Base-by-base conservation (phyloP, 2,329 filamentous ascomycete species). In the Hymenoscyphus infarciens region DNA sequence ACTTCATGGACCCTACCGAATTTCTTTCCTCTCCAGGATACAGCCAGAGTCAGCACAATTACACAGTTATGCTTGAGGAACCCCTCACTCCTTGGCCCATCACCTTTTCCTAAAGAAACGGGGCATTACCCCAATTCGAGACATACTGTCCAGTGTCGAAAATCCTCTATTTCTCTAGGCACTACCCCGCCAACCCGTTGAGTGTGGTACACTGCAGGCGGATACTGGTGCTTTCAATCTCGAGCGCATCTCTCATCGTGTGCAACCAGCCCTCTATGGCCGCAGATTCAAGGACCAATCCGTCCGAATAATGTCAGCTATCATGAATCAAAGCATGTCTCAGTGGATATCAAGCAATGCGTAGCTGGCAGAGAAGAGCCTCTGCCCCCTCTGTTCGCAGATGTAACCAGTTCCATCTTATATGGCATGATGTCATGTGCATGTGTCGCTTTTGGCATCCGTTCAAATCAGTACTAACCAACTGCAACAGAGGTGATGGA, bases 401-500 rank as follows among this genome's bases (percentile, higher is more conserved):
- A 52, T 13, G 19, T 52, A 19, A 22, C 45, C 19, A 52, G 19
- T 13, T 52, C 19, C 10, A 22, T 22, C 19, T 25, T 5, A 52
- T 25, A 52, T 22, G 45, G 45, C 8, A 8, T 22, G 4, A 52
- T 52, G 19, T 10, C 45, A 52, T 25, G 22, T n/a, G 19, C 19
- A 22, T 52, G 45, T 25, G 45, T 13, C n/a, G n/a, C n/a, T n/a
- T n/a, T n/a, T 52, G 45, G 45, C 19, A 29, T 29, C 22, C 25
- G 19, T 54, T 39, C 16, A 52, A 54, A 31, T 38, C 25, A 38
- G 13, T 57, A 56, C 66, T 64, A 61, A 66, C 57, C n/a, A 57
- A 56, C 15, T 57, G 49, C 53, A 59, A 57, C 59, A 70, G 71
- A 64, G 72, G 71, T 49, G 72, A 74, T 54, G 73, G 73, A 35